phyloP scores from a whole-genome alignment of 805 yeast genomes.

The Metschnikowia gruessii region DNA sequence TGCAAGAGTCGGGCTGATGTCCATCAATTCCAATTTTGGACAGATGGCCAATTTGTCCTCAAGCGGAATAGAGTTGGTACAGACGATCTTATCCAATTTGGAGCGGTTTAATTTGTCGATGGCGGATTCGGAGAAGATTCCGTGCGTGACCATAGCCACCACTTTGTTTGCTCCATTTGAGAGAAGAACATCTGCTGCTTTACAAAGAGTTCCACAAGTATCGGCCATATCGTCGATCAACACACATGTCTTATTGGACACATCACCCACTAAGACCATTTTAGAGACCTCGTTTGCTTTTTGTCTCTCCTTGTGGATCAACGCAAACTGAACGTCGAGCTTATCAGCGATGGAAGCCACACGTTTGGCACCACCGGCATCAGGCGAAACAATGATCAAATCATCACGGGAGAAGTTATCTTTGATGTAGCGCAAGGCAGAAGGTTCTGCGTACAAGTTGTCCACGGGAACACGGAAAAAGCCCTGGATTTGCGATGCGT shows the following conservation, averaged over 20 bases:
- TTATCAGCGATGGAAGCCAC: constrained; percentile 93
- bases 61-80: constrained; percentile 92
- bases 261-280: constrained; percentile 97
- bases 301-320: constrained; percentile 94
- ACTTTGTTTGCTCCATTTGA: constrained; percentile 81
- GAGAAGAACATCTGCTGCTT: constrained; percentile 86
- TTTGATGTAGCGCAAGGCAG: constrained; percentile 75
- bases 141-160: constrained; percentile 93
- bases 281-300: constrained; percentile 91
- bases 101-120: constrained; percentile 66
- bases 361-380: constrained; percentile 98
- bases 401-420: constrained; percentile 54
- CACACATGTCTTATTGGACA: constrained; percentile 74
- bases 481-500: constrained; percentile 97
- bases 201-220: constrained; percentile 94
- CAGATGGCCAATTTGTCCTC: constrained; percentile 57
- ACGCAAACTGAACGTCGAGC: constrained; percentile 87
- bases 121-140: constrained; percentile 86
- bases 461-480: constrained; percentile 95
- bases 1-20: constrained; percentile 82
- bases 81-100: constrained; percentile 68
- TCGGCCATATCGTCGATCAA: constrained; percentile 98
- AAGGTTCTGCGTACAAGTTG: constrained; percentile 93
- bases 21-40: constrained; percentile 74
- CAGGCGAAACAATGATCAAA: constrained; percentile 85